Base-by-base conservation (phyloP, 2,329 filamentous ascomycete species). In the Capronia americana region DNA sequence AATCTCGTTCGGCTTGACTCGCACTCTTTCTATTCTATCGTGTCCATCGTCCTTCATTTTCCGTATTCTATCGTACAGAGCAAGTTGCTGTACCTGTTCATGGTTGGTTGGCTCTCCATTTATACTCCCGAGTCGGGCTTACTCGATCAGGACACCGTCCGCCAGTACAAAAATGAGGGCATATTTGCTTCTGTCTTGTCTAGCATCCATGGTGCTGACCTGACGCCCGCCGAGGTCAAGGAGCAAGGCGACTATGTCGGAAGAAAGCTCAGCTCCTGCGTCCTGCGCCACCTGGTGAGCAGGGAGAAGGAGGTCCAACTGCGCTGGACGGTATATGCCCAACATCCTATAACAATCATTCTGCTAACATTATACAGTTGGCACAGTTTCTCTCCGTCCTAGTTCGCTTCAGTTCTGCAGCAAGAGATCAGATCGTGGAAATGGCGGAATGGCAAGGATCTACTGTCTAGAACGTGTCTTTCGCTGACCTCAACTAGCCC, bases 51-150 rank as follows among this genome's bases (percentile, higher is more conserved):
- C 17, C 48, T 70, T 11, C 63, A 68, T 10, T 65, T 68, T 48
- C 65, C 69, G 23, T 61, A 66, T 26, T 71, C 68, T 11, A 20
- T 32, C 23, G 55, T 57, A 17, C 68, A 70, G 46, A 63, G 32
- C 26, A 70, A 65, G 50, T 28, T 67, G 38, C 50, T 71, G n/a
- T 67, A 69, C 46, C 41, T 69, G 14, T 69, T 70, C 66, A 65
- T 71, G 60, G 69, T 68, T 8, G 7, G 63, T 44, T 44, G 17
- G n/a, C 8, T 34, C 20, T 41, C 23, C 48, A n/a, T 20, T 14
- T 24, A 7, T 32, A n/a, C n/a, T 12, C 11, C 26, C 34, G 38
- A 32, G 23, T 28, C 41, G 10, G 14, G 46, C 59, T 63, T 23
- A 65, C 30, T 28, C n/a, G 4, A 30, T 34, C 26, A 68, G 66